These are phyloP conservation scores for Gomphus bonarii DNA, from an alignment of 1,284 basidiomycete genomes.

Conservation along the genomic window DNA sequence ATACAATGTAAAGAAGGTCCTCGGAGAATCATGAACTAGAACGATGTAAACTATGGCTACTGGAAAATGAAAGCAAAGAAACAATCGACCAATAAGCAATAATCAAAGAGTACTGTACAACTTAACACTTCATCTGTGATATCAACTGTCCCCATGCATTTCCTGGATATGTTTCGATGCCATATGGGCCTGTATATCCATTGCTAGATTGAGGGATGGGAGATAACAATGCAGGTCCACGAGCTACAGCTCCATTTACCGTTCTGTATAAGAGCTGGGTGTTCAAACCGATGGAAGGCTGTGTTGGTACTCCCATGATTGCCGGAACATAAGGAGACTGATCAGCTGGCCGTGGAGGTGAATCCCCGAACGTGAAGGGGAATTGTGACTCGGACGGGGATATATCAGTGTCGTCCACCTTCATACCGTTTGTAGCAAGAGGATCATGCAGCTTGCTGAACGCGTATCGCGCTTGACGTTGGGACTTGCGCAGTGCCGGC, in stretches of 20 bases:
- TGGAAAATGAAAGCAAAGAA: not conserved
- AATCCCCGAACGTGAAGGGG: slow-evolving; percentile 7
- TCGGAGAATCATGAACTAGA: not conserved
- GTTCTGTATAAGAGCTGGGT: not conserved
- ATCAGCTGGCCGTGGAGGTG: not conserved
- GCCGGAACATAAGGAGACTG: not conserved
- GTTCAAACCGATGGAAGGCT: not conserved
- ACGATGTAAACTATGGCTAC: not conserved
- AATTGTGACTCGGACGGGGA: slow-evolving; percentile 4
- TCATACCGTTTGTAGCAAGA: not conserved
- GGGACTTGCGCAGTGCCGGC: not conserved
- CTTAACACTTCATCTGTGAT: not conserved
- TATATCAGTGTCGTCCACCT: not conserved
- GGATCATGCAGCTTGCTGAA: slow-evolving; percentile 3
- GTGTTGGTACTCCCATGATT: not conserved
- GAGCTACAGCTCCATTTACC: not conserved
- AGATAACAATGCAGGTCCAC: not conserved
- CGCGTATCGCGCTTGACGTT: slow-evolving; percentile 7
- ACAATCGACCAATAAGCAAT: not conserved
- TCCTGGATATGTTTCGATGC: not conserved
- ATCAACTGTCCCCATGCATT: not conserved
- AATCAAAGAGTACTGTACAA: not conserved
- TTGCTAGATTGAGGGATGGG: not conserved
- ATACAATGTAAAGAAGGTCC: not conserved
- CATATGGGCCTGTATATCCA: not conserved